Percentiles rank a stretch among this genome's conserved stretches.
Evolutionary conservation across 140 eudicot species (phyloP).

Genomic region (Anethum foeniculum): DNA sequence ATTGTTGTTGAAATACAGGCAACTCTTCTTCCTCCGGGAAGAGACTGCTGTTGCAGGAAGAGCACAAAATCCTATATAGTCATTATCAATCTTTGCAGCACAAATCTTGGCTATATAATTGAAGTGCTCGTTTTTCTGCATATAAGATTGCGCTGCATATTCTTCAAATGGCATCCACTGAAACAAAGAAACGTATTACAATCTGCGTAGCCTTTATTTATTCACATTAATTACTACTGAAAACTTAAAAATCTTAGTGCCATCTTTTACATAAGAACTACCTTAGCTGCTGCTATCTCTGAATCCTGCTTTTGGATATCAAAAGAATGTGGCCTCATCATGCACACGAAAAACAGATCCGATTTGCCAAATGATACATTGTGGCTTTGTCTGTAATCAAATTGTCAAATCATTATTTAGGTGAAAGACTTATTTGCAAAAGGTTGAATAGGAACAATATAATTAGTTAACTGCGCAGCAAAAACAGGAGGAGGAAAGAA

Average conservation of each 20-base stretch:
- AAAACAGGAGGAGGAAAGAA: neutral
- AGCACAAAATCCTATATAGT: slow-evolving; percentile 48
- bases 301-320: slow-evolving; percentile 45
- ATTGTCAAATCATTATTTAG: neutral
- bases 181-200: neutral
- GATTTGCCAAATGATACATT: slow-evolving; percentile 54
- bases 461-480: no score
- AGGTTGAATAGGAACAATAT: neutral
- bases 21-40: slow-evolving; percentile 31
- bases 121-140: slow-evolving; percentile 33
- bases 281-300: slow-evolving; percentile 60
- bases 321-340: slow-evolving; percentile 44
- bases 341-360: slow-evolving; percentile 61
- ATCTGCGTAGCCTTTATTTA: neutral
- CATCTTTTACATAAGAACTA: slow-evolving; percentile 3
- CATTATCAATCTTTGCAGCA: slow-evolving; percentile 36
- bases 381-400: slow-evolving; percentile 60
- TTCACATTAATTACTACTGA: neutral
- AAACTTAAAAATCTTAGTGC: neutral
- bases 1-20: slow-evolving; percentile 30
- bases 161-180: slow-evolving; percentile 73
- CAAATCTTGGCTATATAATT: slow-evolving; percentile 43
- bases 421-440: neutral
- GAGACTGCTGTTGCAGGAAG: slow-evolving; percentile 26
- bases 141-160: slow-evolving; percentile 47